Evolutionary conservation across 1,284 basidiomycete genomes (phyloP).

Genomic region (Microbotryomycetes sp.): DNA sequence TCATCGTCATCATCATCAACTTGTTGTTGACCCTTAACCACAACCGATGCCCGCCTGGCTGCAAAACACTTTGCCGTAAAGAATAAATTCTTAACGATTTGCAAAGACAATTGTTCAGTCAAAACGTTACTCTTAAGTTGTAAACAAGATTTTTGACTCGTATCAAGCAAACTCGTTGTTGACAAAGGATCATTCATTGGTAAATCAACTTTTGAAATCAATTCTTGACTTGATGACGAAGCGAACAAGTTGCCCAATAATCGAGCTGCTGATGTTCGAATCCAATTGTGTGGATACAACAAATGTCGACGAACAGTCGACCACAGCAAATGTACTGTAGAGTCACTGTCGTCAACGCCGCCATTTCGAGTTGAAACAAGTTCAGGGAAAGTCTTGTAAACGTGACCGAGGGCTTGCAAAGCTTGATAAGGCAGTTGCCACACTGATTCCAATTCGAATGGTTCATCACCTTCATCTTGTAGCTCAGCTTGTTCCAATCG

Average conservation of each 20-base stretch:
- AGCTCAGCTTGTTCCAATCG: slow-evolving; percentile 44
- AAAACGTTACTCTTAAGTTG: slow-evolving; percentile 78
- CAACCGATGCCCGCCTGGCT: slow-evolving; percentile 3
- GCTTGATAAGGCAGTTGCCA: slow-evolving; percentile 84
- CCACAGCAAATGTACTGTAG: slow-evolving; percentile 50
- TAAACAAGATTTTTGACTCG: slow-evolving; percentile 67
- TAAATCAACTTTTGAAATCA: slow-evolving; percentile 43
- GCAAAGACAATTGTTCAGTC: slow-evolving; percentile 68
- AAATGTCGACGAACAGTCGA: slow-evolving; percentile 58
- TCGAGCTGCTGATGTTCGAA: slow-evolving; percentile 72
- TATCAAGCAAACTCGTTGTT: slow-evolving; percentile 55
- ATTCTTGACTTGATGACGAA: slow-evolving; percentile 46
- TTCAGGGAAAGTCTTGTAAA: slow-evolving; percentile 56
- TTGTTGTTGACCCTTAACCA: not conserved
- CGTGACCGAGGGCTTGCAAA: slow-evolving; percentile 60
- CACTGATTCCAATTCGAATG: slow-evolving; percentile 46
- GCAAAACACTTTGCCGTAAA: slow-evolving; percentile 80
- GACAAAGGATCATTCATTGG: slow-evolving; percentile 51
- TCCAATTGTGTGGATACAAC: slow-evolving; percentile 91
- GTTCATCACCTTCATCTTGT: slow-evolving; percentile 49
- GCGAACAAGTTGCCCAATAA: slow-evolving; percentile 68
- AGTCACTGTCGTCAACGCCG: slow-evolving; percentile 25
- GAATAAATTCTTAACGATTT: slow-evolving; percentile 90
- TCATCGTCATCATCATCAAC: slow-evolving; percentile 38
- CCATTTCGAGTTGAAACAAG: slow-evolving; percentile 39